Evolutionary conservation across 1,284 basidiomycete genomes (phyloP).

Genomic region (Microbotryum saponariae): DNA sequence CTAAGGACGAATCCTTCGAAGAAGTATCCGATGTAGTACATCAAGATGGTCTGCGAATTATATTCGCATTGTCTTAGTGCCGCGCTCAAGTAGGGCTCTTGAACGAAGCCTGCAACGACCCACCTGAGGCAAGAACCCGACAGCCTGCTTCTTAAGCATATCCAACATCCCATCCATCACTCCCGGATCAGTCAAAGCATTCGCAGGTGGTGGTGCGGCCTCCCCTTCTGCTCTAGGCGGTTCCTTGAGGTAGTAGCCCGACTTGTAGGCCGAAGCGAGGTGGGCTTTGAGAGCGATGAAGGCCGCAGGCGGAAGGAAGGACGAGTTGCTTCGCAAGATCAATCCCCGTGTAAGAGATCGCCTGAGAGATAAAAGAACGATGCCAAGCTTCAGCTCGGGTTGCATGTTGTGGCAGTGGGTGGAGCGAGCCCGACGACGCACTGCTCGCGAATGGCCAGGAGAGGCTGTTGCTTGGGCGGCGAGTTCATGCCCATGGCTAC

Average conservation of each 20-base stretch:
- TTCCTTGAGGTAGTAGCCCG: slow-evolving; percentile 75
- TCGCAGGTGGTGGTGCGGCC: slow-evolving; percentile 49
- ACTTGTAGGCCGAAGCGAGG: slow-evolving; percentile 53
- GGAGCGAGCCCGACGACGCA: slow-evolving; percentile 46
- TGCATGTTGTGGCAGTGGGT: not conserved
- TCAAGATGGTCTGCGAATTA: slow-evolving; percentile 81
- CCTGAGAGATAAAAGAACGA: slow-evolving; percentile 46
- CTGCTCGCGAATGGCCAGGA: slow-evolving; percentile 84
- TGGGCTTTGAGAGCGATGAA: slow-evolving; percentile 32
- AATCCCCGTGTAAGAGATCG: slow-evolving; percentile 75
- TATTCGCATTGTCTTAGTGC: not conserved
- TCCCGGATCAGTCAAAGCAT: slow-evolving; percentile 70
- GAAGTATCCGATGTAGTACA: slow-evolving; percentile 99
- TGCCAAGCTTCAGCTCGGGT: not conserved
- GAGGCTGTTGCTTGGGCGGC: slow-evolving; percentile 69
- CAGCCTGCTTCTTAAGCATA: slow-evolving; percentile 97
- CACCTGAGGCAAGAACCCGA: slow-evolving; percentile 51
- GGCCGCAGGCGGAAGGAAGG: slow-evolving; percentile 54
- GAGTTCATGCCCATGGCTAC: slow-evolving; percentile 79
- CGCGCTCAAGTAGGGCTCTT: not conserved
- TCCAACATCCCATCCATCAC: slow-evolving; percentile 99
- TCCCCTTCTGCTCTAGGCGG: slow-evolving; percentile 51
- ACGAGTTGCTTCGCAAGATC: slow-evolving; percentile 66
- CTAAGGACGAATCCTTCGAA: slow-evolving; percentile 97
- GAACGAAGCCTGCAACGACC: not conserved